phyloP scores from a whole-genome alignment of 2,329 filamentous ascomycete species.

The Fusarium udum region DNA sequence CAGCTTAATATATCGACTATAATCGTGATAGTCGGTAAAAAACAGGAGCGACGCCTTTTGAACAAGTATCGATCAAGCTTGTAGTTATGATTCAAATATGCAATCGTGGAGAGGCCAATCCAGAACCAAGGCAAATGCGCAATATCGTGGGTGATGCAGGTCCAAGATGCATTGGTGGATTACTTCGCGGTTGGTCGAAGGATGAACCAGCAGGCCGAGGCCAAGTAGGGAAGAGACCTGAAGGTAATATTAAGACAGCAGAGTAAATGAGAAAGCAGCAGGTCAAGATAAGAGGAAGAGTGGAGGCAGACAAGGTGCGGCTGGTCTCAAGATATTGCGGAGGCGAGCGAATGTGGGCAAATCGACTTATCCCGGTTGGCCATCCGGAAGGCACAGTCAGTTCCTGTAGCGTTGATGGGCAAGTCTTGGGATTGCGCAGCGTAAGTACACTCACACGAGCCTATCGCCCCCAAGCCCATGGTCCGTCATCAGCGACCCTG shows the following conservation, averaged over 20 bases:
- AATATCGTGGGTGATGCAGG: background rate
- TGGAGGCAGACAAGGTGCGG: constrained; percentile 42
- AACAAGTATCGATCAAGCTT: constrained; percentile 1
- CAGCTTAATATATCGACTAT: background rate
- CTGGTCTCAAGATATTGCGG: constrained; percentile 45
- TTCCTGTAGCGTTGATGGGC: constrained; percentile 23
- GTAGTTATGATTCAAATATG: constrained; percentile 3
- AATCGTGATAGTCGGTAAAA: background rate
- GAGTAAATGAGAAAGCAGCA: constrained; percentile 23
- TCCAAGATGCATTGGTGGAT: background rate
- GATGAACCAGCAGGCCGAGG: constrained; percentile 1
- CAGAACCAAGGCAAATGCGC: background rate
- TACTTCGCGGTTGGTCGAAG: constrained; percentile 5
- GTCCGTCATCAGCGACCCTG: constrained; percentile 35
- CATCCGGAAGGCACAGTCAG: constrained; percentile 34
- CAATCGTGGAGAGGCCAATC: constrained; percentile 7
- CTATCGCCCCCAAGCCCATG: constrained; percentile 33
- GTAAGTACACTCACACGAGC: constrained; percentile 3
- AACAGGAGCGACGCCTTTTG: background rate
- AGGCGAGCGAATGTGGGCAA: constrained; percentile 42
- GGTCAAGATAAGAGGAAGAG: constrained; percentile 37
- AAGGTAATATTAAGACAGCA: constrained; percentile 27
- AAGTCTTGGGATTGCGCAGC: constrained; percentile 34
- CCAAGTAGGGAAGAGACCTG: constrained; percentile 1
- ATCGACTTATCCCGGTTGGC: constrained; percentile 37